phyloP scores from a whole-genome alignment of 441 rosid species.

The Codiaeum variegatum region DNA sequence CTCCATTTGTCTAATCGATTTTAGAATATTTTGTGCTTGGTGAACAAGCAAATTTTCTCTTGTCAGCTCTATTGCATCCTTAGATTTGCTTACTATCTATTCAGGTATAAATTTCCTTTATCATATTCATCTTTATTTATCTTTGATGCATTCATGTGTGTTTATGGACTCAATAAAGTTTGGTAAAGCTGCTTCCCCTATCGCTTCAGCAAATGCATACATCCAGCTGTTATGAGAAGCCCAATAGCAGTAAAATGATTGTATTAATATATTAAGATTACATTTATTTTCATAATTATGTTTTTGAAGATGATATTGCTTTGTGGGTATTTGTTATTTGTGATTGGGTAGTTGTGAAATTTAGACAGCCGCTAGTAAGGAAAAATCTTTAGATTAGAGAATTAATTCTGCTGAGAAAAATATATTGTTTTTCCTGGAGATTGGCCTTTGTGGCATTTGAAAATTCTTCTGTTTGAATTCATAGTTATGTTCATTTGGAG shows the following conservation, averaged over 20 bases:
- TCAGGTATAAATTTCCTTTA: too few species aligned
- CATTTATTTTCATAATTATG: neutral
- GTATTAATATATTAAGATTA: too few species aligned
- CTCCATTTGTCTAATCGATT: too few species aligned
- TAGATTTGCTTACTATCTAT: too few species aligned
- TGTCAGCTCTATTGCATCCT: too few species aligned
- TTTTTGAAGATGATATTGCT: neutral
- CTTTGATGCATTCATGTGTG: too few species aligned
- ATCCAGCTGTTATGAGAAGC: constrained; percentile 65
- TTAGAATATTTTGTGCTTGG: too few species aligned
- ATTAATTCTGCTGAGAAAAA: neutral
- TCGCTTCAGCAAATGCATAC: constrained; percentile 72
- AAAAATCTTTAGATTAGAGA: neutral
- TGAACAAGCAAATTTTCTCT: too few species aligned
- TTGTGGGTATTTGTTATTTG: neutral
- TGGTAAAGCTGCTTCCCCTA: constrained; percentile 91
- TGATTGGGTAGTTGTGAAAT: neutral
- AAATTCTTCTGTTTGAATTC: constrained; percentile 6
- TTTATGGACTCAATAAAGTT: too few species aligned
- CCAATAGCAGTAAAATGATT: constrained; percentile 52
- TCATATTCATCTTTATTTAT: too few species aligned
- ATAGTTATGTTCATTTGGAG: neutral
- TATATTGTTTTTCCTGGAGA: neutral
- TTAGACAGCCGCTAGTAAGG: too few species aligned
- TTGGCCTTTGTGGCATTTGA: neutral